phyloP scores from a whole-genome alignment of 2,329 filamentous ascomycete genomes.

The Dactylonectria estremocensis region DNA sequence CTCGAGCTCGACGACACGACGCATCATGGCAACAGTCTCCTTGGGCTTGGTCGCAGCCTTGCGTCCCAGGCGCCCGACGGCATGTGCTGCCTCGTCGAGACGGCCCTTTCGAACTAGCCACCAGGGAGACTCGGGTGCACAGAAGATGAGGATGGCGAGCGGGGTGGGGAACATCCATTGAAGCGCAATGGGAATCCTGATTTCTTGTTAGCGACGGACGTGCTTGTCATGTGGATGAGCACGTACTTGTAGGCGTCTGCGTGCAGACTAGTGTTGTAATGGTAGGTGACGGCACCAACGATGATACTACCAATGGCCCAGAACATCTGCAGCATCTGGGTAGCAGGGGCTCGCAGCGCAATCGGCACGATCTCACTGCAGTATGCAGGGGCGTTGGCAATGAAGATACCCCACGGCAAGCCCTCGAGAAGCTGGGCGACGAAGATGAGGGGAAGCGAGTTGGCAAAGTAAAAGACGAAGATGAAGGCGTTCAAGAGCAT shows the following conservation, averaged over 20 bases:
- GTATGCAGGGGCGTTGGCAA: slow-evolving; percentile 73
- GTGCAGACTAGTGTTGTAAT: slow-evolving; percentile 57
- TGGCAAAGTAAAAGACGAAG: slow-evolving; percentile 67
- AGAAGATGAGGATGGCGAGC: slow-evolving; percentile 65
- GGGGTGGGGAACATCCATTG: slow-evolving; percentile 73
- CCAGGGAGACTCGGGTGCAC: slow-evolving; percentile 68
- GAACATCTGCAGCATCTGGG: slow-evolving; percentile 73
- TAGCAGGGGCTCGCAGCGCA: slow-evolving; percentile 67
- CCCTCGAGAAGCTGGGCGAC: slow-evolving; percentile 70
- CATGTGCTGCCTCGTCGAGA: slow-evolving; percentile 58
- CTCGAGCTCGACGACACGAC: slow-evolving; percentile 69
- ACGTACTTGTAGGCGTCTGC: neutral
- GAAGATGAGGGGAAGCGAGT: slow-evolving; percentile 59
- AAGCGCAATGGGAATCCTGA: slow-evolving; percentile 63
- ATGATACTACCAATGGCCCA: slow-evolving; percentile 74
- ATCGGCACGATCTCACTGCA: slow-evolving; percentile 72
- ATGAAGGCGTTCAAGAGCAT: slow-evolving; percentile 55
- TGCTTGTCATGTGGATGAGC: neutral
- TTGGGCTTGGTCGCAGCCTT: slow-evolving; percentile 35
- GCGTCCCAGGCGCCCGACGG: slow-evolving; percentile 63
- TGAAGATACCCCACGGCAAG: slow-evolving; percentile 74
- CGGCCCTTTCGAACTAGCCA: slow-evolving; percentile 68
- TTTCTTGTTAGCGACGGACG: neutral
- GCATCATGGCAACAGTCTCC: slow-evolving; percentile 69
- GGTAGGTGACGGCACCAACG: slow-evolving; percentile 68